Percentiles rank a stretch among this genome's conserved stretches.
These are phyloP conservation scores for Russula compacta DNA, from an alignment of 768 basidiomycete species.

Conservation along the genomic window DNA sequence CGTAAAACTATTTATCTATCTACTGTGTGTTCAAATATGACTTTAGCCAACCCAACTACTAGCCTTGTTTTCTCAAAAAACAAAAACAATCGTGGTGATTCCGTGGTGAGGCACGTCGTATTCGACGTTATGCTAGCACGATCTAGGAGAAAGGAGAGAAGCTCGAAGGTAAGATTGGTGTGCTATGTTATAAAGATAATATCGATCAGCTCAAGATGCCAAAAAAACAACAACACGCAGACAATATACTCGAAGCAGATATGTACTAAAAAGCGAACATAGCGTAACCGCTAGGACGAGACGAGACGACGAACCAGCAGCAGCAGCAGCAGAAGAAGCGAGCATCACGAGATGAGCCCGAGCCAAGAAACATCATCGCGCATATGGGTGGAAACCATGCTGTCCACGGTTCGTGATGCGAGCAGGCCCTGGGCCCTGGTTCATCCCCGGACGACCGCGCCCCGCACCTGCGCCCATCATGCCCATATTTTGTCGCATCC, in stretches of 20 bases:
- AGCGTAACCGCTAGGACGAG: neutral
- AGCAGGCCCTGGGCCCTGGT: conserved; percentile 39
- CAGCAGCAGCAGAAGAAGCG: neutral
- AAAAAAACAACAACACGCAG: neutral
- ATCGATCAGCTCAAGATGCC: conserved; percentile 1
- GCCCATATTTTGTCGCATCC: conserved; percentile 24
- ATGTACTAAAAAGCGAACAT: neutral
- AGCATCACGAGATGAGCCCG: no score
- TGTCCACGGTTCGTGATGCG: conserved; percentile 60
- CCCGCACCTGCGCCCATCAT: conserved; percentile 42
- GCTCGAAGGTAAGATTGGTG: neutral
- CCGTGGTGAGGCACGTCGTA: no score
- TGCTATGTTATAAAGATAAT: conserved; percentile 2
- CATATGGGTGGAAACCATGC: conserved; percentile 80
- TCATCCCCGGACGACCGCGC: conserved; percentile 51
- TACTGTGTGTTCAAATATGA: no score
- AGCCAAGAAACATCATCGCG: conserved; percentile 36
- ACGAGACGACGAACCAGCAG: neutral
- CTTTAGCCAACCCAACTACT: no score
- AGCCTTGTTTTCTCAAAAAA: no score
- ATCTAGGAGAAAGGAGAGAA: no score
- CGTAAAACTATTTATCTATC: no score
- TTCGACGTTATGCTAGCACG: no score
- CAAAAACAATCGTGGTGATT: no score
- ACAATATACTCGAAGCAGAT: conserved; percentile 1